Percentiles rank a stretch among this genome's conserved stretches.
These are phyloP conservation scores for Microcyclospora pomicola DNA, from an alignment of 2,329 filamentous ascomycete species.

Conservation along the genomic window DNA sequence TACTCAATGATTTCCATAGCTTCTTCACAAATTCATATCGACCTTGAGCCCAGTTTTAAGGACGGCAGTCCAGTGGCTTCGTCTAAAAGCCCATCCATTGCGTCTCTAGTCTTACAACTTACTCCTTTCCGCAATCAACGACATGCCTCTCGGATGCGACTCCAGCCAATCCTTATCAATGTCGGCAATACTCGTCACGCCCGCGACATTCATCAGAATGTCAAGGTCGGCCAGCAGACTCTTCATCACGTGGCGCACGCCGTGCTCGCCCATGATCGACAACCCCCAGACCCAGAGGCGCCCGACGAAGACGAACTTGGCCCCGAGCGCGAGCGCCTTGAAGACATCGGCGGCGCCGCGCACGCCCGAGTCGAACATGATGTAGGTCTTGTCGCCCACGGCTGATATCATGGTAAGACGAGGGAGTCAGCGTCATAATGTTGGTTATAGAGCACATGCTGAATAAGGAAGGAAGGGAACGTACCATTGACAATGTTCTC, in stretches of 20 bases:
- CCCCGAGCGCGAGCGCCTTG: conserved; percentile 48
- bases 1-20: too few relatives aligned
- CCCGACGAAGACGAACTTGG: conserved; percentile 49
- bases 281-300: conserved; percentile 48
- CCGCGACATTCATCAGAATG: conserved; percentile 46
- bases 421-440: conserved; percentile 1
- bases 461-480: conserved; percentile 5
- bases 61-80: too few relatives aligned
- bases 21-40: too few relatives aligned
- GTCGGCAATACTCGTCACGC: conserved; percentile 39
- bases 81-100: too few relatives aligned
- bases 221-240: conserved; percentile 48
- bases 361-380: conserved; percentile 49
- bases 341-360: conserved; percentile 44
- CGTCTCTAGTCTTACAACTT: conserved; percentile 6
- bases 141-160: conserved; percentile 13
- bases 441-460: neutral
- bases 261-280: conserved; percentile 45
- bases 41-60: too few relatives aligned
- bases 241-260: conserved; percentile 49
- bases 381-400: conserved; percentile 36
- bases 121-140: conserved; percentile 13
- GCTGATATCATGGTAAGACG: conserved; percentile 16
- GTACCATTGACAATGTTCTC: conserved; percentile 42
- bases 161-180: conserved; percentile 31